These are phyloP conservation scores for Penicillium rolfsii DNA, from an alignment of 2,329 filamentous ascomycete species.

Conservation along the genomic window DNA sequence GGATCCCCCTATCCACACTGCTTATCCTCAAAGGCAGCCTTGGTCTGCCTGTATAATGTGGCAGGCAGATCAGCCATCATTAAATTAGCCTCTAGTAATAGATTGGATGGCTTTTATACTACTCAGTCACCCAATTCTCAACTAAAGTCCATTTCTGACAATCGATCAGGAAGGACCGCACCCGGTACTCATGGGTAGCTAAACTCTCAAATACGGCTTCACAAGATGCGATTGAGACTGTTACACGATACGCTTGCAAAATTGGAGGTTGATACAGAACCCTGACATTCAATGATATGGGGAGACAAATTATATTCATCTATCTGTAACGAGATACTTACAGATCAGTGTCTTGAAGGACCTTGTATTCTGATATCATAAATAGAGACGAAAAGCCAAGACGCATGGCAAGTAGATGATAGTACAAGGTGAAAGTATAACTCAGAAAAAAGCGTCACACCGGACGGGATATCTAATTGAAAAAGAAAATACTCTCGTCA, in stretches of 20 bases:
- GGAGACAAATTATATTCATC: not conserved
- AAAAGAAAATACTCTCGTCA: conserved; percentile 11
- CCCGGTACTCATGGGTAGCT: too few relatives aligned
- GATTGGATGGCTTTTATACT: too few relatives aligned
- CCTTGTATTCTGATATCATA: not conserved
- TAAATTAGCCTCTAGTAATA: not conserved
- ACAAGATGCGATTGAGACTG: not conserved
- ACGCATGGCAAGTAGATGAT: not conserved
- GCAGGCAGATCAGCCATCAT: not conserved
- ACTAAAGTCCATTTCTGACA: too few relatives aligned
- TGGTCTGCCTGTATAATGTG: not conserved
- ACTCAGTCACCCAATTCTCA: too few relatives aligned
- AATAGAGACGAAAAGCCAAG: conserved; percentile 1
- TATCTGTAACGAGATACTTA: not conserved
- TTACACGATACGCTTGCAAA: not conserved
- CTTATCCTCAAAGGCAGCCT: not conserved
- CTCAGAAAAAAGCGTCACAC: conserved; percentile 20
- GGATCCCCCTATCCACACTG: conserved; percentile 6
- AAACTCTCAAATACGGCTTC: too few relatives aligned
- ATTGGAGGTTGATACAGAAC: not conserved
- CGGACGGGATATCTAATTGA: conserved; percentile 28
- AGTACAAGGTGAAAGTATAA: conserved; percentile 23
- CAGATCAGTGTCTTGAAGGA: not conserved
- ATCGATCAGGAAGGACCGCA: too few relatives aligned
- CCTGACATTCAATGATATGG: not conserved